Percentiles rank a stretch among this genome's conserved stretches.
Evolutionary conservation across 805 yeast species (phyloP).

Genomic region (Lachancea sp.): DNA sequence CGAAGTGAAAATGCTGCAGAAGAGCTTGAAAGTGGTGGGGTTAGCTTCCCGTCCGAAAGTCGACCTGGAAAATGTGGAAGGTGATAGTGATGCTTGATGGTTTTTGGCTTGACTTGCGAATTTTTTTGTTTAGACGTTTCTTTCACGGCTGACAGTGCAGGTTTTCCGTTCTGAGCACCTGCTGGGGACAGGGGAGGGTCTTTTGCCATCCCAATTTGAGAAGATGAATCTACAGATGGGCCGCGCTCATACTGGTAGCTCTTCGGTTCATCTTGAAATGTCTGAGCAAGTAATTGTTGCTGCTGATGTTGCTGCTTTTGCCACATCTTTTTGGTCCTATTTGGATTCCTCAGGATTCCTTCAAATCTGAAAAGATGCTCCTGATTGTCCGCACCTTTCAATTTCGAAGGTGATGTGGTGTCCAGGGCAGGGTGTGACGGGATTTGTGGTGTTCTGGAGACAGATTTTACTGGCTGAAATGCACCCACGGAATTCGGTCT

Average conservation of each 20-base stretch:
- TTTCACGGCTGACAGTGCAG: background rate
- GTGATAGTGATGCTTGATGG: slow-evolving; percentile 23
- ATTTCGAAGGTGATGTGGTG: slow-evolving; percentile 19
- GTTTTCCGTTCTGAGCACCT: background rate
- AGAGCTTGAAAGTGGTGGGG: slow-evolving; percentile 8
- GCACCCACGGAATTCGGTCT: slow-evolving; percentile 10
- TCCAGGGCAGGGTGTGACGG: slow-evolving; percentile 21
- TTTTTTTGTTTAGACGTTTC: slow-evolving; percentile 3
- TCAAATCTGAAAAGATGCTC: slow-evolving; percentile 41
- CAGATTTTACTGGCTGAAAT: background rate
- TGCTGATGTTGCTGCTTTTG: slow-evolving; percentile 22
- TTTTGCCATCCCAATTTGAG: background rate
- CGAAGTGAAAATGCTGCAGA: slow-evolving; percentile 4
- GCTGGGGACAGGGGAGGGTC: slow-evolving; percentile 6
- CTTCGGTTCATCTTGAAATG: slow-evolving; percentile 18
- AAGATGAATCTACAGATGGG: background rate
- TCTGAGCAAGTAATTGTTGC: slow-evolving; percentile 22
- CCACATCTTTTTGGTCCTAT: slow-evolving; percentile 31
- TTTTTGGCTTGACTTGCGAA: slow-evolving; percentile 7
- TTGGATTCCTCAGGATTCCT: slow-evolving; percentile 35
- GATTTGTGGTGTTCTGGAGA: slow-evolving; percentile 3
- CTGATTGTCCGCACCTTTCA: slow-evolving; percentile 28
- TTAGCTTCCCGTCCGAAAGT: slow-evolving; percentile 8
- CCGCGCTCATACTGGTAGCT: slow-evolving; percentile 1
- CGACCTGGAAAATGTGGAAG: slow-evolving; percentile 22